Conservation (phyloP, 2,329 filamentous ascomycete genomes). For the Fusarium chaquense region DNA sequence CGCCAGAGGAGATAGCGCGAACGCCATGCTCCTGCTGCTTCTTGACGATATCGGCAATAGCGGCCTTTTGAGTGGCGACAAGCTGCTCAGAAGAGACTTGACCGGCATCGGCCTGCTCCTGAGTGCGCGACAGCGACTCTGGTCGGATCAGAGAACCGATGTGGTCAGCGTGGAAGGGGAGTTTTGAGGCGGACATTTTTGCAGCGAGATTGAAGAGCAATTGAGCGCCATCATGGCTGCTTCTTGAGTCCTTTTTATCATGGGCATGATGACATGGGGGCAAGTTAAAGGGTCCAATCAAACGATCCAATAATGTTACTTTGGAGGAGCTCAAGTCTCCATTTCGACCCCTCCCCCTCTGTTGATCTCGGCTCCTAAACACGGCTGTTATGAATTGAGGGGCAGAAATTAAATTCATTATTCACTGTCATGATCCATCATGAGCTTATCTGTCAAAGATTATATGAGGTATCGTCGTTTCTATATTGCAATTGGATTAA, state of each 20-base stretch:
- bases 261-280: constrained; percentile 38
- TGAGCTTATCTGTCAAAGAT: neutral
- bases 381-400: constrained; percentile 21
- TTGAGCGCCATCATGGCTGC: constrained; percentile 27
- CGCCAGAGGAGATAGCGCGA: constrained; percentile 74
- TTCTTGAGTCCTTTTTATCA: constrained; percentile 38
- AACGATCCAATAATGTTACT: constrained; percentile 41
- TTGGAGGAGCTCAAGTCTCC: constrained; percentile 26
- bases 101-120: constrained; percentile 61
- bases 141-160: constrained; percentile 78
- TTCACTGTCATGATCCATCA: neutral
- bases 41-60: constrained; percentile 73
- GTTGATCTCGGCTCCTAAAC: constrained; percentile 44
- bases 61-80: constrained; percentile 67
- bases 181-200: constrained; percentile 46
- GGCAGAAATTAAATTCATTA: constrained; percentile 15
- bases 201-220: constrained; percentile 5
- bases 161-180: constrained; percentile 78
- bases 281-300: constrained; percentile 14
- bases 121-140: constrained; percentile 67
- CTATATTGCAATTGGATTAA: neutral
- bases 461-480: neutral
- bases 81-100: constrained; percentile 60
- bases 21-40: constrained; percentile 73
- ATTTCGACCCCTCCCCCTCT: constrained; percentile 45